Evolutionary conservation across 2,329 filamentous ascomycete genomes (phyloP), one percentile per base, ranked within the genome.

Genomic region (Ophiostoma angusticollis): DNA sequence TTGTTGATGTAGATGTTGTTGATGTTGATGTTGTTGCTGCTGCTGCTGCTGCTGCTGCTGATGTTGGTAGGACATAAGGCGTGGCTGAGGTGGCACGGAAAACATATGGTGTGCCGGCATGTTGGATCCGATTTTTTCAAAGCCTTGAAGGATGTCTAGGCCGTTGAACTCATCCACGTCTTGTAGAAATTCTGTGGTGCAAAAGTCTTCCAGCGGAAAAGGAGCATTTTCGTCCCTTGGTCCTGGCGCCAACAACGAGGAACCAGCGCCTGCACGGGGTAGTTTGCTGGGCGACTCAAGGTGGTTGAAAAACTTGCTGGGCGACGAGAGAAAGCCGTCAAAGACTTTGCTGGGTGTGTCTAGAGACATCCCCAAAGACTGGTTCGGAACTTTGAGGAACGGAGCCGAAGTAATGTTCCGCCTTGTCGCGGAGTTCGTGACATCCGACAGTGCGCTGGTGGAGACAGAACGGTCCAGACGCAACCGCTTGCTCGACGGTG

Each of bases 91-190:
- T 51, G 39, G 53, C 12, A 28, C 31, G 8, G 29, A 31, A 35
- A 48, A 45, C 17, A 47, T 38, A 18, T 49, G 41, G 40, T 48
- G 48, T 46, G 43, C 53, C 40, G 41, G 50, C 31, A 45, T 61
- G 46, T 54, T 63, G 32, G 64, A 61, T 33, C 80, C 80, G 53
- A 86, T 85, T 61, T 78, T 81, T 54, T 80, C 74, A 50, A 85
- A 86, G 9, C 80, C 80, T 52, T 83, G 77, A 32, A 82, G 68
- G 47, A 86, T 78, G 50, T 86, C 81, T 36, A 85, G 68, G 2
- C 70, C 74, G 12, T 70, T 59, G 43, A 64, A 65, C 31, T 78
- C 74, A 42, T 72, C 65, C 3, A 63, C 62, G 29, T 76, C 73
- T 43, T 80, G 75, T 37, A 75, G 62, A 29, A 78, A 65, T 25